phyloP scores from a whole-genome alignment of 257 asterid genomes.

The Craterostigma plantagineum region DNA sequence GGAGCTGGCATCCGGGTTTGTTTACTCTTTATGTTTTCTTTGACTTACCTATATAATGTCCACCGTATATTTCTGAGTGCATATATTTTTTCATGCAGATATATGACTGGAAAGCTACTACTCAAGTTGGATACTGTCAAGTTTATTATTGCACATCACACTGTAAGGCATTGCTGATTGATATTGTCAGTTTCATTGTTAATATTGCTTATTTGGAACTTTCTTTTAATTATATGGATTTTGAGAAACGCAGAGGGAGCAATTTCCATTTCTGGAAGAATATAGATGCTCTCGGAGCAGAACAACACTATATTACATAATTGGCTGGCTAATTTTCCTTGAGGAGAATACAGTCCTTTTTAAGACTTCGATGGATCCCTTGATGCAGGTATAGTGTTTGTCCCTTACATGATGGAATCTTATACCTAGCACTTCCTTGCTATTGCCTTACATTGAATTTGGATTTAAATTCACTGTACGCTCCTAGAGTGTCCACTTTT shows the following conservation, averaged over 20 bases:
- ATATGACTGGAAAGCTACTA: constrained; percentile 88
- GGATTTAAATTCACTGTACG: no score
- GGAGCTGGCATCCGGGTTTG: constrained; percentile 96
- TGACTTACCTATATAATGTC: background rate
- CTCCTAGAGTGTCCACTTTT: no score
- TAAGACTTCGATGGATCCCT: constrained; percentile 90
- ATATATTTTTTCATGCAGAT: constrained; percentile 30
- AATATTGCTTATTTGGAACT: background rate
- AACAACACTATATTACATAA: constrained; percentile 74
- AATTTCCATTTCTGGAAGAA: constrained; percentile 84
- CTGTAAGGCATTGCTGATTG: constrained; percentile 27
- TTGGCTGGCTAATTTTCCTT: constrained; percentile 82
- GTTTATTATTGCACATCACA: constrained; percentile 69
- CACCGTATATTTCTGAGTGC: background rate
- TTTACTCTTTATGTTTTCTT: constrained; percentile 7
- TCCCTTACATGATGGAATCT: background rate
- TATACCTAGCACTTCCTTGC: no score
- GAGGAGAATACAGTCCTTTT: constrained; percentile 72
- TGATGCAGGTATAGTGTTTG: constrained; percentile 41
- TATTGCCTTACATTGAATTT: no score
- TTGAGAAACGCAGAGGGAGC: constrained; percentile 48
- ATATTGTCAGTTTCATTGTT: constrained; percentile 4
- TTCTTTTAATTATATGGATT: constrained; percentile 7
- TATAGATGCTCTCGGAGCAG: constrained; percentile 82
- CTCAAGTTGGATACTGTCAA: constrained; percentile 88